Conservation (phyloP, 495 filamentous ascomycete genomes). For the Talaromyces proteolyticus region DNA sequence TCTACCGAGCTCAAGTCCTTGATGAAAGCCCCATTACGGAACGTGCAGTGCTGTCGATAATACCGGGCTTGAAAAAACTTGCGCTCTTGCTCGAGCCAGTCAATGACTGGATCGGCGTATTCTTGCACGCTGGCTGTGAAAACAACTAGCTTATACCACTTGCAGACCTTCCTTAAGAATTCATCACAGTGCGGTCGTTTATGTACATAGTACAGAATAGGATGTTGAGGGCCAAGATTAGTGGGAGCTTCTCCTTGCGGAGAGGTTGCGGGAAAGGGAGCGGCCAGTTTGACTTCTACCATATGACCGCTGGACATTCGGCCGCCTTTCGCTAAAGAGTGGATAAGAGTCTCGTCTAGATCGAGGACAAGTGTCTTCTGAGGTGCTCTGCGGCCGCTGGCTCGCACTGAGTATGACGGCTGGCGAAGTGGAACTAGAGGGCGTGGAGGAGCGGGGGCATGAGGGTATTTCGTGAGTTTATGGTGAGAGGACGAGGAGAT, state of each 20-base stretch:
- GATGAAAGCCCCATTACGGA: conserved; percentile 91
- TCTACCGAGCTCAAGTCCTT: conserved; percentile 96
- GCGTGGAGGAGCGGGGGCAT: conserved; percentile 78
- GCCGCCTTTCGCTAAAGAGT: conserved; percentile 93
- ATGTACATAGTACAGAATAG: conserved; percentile 97
- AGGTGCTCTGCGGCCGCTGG: conserved; percentile 34
- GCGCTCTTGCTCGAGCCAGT: conserved; percentile 94
- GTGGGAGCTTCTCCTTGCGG: conserved; percentile 55
- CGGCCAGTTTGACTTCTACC: conserved; percentile 91
- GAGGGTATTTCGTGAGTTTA: conserved; percentile 77
- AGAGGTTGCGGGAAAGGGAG: conserved; percentile 51
- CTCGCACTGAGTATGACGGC: conserved; percentile 66
- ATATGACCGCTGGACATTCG: conserved; percentile 96
- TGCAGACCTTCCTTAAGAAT: conserved; percentile 87
- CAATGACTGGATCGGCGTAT: conserved; percentile 97
- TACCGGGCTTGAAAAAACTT: conserved; percentile 91
- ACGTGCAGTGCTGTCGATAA: conserved; percentile 95
- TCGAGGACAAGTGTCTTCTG: conserved; percentile 95
- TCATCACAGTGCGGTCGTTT: conserved; percentile 97
- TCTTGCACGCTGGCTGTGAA: conserved; percentile 98
- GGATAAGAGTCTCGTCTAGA: conserved; percentile 94
- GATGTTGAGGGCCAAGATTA: conserved; percentile 78
- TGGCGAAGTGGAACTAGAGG: conserved; percentile 82
- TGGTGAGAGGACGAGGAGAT: conserved; percentile 65
- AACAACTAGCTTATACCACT: conserved; percentile 97